A percentile compares a stretch with the other conserved stretches of the same genome.
These are phyloP conservation scores for Hura crepitans DNA, from an alignment of 441 rosid species.

Conservation along the genomic window DNA sequence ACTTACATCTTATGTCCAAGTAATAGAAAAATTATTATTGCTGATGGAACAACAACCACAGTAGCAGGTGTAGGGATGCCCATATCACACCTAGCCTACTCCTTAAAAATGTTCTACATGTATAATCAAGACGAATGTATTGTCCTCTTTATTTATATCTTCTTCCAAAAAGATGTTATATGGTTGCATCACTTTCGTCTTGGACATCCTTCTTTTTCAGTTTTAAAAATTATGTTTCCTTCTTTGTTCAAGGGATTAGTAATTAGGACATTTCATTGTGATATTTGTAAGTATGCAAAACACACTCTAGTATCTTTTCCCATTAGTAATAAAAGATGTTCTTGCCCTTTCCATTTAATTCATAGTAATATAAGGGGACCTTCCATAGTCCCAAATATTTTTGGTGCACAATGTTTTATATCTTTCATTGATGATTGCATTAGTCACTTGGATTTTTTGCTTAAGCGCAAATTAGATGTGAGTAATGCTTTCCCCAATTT, in stretches of 20 bases:
- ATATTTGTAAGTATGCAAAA: not conserved
- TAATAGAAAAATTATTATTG: not conserved
- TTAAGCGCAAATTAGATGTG: conserved; percentile 10
- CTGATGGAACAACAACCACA: not conserved
- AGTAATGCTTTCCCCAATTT: not conserved
- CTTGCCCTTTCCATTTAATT: too few relatives aligned
- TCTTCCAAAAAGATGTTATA: not conserved
- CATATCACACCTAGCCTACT: not conserved
- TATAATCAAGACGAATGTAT: not conserved
- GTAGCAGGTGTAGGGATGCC: not conserved
- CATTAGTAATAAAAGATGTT: too few relatives aligned
- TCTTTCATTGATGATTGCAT: conserved; percentile 10
- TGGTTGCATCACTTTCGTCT: not conserved
- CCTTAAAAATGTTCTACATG: not conserved
- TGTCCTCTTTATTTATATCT: too few relatives aligned
- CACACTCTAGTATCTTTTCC: not conserved
- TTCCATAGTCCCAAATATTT: not conserved
- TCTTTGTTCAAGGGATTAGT: not conserved
- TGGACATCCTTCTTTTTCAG: not conserved
- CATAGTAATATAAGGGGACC: not conserved
- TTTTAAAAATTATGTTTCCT: not conserved
- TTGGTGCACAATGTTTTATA: not conserved
- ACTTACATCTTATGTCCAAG: not conserved
- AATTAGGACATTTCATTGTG: not conserved
- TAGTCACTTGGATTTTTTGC: not conserved